phyloP scores from a whole-genome alignment of 805 yeast species.

The Kregervanrija fluxuum region DNA sequence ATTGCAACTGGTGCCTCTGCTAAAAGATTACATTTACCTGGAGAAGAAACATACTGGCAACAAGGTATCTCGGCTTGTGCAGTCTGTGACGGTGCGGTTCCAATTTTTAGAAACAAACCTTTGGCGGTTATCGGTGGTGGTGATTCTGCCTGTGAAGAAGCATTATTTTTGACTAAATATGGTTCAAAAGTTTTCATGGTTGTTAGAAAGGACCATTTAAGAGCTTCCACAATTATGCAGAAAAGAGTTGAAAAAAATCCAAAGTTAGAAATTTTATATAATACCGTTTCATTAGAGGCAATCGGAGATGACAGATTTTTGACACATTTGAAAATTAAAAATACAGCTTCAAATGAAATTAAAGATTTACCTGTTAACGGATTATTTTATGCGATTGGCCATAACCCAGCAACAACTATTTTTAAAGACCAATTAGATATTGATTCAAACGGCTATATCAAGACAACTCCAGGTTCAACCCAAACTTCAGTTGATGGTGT shows the following conservation, averaged over 20 bases:
- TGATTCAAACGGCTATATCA: slow-evolving; percentile 83
- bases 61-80: slow-evolving; percentile 99
- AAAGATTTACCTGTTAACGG: slow-evolving; percentile 77
- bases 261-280: slow-evolving; percentile 84
- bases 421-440: slow-evolving; percentile 72
- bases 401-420: slow-evolving; percentile 86
- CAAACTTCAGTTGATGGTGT: slow-evolving; percentile 83
- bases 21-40: slow-evolving; percentile 86
- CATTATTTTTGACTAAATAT: slow-evolving; percentile 91
- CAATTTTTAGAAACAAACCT: slow-evolving; percentile 96
- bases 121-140: slow-evolving; percentile 99
- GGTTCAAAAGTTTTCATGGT: slow-evolving; percentile 92
- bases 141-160: slow-evolving; percentile 99
- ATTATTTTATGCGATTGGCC: slow-evolving; percentile 96
- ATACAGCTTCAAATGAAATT: slow-evolving; percentile 64
- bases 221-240: slow-evolving; percentile 97
- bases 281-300: slow-evolving; percentile 81
- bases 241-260: slow-evolving; percentile 80
- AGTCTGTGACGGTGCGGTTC: slow-evolving; percentile 99
- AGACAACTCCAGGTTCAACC: slow-evolving; percentile 85
- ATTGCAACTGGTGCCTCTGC: slow-evolving; percentile 99
- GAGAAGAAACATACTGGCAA: slow-evolving; percentile 98
- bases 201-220: slow-evolving; percentile 88
- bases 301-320: slow-evolving; percentile 90
- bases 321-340: slow-evolving; percentile 53